Evolutionary conservation across 805 yeast species (phyloP), one percentile per base, ranked within the genome.

Genomic region (Starmerella bombi): DNA sequence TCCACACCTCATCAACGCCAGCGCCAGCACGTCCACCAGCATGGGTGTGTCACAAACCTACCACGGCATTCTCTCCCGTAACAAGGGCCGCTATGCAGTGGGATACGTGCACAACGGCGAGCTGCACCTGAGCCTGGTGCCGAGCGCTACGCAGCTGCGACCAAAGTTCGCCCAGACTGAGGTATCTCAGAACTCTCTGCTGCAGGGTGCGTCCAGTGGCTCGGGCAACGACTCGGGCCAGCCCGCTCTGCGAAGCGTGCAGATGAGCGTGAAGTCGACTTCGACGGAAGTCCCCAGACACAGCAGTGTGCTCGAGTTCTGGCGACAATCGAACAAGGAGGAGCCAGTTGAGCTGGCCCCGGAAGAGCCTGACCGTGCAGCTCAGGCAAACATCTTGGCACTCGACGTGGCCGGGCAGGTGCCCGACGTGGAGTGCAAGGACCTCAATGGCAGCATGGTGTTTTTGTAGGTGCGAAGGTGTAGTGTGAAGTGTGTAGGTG

Each of bases 91-190:
- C 16, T 60, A 60, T 34, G 61, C 65, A 48, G 49, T 59, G 4
- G 69, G 34, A 58, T 70, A 30, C 51, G 57, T 29, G 62, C 70
- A 32, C 23, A 71, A 69, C 5, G 36, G 36, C 29, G 33, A 40
- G 50, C 53, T 84, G 6, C 74, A 80, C 37, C 58, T 88, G 45
- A 59, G 72, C 1, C 81, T 88, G 1, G 65, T 86, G 1, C 70
- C 73, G 27, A 67, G 74, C 17, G 72, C 80, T 0, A 72, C 79
- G 0, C 96, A 88, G 58, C 58, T 91, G 45, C 70, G 94, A 50
- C 91, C 96, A 2, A 71, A 72, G 51, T 83, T 91, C 61, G 71
- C 70, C 48, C 82, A 86, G 55, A 50, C 64, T n/a, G 63, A 65
- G 44, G 28, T 40, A 15, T 42, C 41, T 3, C 29, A 36, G 3